Percentiles rank a stretch among this genome's conserved stretches.
phyloP scores from a whole-genome alignment of 2,329 filamentous ascomycete genomes.

The Paramyrothecium sp. region DNA sequence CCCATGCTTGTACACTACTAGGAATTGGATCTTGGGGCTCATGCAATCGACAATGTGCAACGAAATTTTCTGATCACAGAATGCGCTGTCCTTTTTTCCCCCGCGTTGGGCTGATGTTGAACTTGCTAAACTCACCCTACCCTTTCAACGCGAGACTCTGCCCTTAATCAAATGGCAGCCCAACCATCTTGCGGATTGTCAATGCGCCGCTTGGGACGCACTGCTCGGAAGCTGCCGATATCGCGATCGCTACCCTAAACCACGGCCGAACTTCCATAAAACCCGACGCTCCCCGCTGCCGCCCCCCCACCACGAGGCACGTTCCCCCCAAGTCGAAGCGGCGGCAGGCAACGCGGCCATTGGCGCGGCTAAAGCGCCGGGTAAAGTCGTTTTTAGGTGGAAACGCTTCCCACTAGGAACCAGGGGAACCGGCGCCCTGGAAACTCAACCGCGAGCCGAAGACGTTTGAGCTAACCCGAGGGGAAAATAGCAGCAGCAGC shows the following conservation, averaged over 20 bases:
- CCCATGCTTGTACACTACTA: not conserved
- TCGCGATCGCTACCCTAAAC: not conserved
- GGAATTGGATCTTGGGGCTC: too few species aligned
- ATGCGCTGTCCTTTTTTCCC: too few species aligned
- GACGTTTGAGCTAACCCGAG: not conserved
- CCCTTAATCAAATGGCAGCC: too few species aligned
- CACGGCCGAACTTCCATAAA: not conserved
- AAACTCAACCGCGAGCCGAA: not conserved
- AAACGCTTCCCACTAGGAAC: too few species aligned
- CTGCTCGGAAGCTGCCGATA: not conserved
- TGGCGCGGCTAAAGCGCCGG: slow-evolving; percentile 14
- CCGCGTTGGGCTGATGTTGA: too few species aligned
- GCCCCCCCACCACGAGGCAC: not conserved
- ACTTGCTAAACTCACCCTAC: too few species aligned
- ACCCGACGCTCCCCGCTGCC: not conserved
- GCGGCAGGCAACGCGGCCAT: not conserved
- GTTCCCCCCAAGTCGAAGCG: not conserved
- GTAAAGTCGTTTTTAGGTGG: slow-evolving; percentile 5
- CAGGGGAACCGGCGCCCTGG: not conserved
- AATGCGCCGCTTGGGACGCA: too few species aligned
- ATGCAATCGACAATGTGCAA: too few species aligned
- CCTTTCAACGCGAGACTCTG: too few species aligned
- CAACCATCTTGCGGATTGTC: too few species aligned
- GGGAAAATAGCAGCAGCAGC: not conserved
- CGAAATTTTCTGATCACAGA: too few species aligned